Percentiles rank a stretch among this genome's conserved stretches.
Evolutionary conservation across 176 grass and related monocot genomes (phyloP).

Genomic region (Aegilops tauschii): DNA sequence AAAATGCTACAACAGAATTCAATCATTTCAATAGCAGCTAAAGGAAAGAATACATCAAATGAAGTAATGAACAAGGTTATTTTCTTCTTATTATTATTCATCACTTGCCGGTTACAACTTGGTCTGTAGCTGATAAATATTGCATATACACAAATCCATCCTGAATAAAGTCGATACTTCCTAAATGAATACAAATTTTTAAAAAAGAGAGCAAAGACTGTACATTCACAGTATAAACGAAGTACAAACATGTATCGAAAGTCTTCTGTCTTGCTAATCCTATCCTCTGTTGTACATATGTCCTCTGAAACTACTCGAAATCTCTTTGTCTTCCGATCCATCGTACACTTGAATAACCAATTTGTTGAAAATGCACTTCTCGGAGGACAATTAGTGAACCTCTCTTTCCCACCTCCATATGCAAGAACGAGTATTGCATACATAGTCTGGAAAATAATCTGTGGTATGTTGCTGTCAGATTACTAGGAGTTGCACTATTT

Average conservation of each 20-base stretch:
- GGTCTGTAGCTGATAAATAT: not conserved
- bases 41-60: not conserved
- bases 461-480: constrained; percentile 22
- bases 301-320: not conserved
- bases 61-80: not conserved
- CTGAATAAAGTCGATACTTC: not conserved
- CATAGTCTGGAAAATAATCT: constrained; percentile 27
- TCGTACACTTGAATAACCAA: constrained; percentile 11
- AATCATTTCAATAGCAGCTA: not conserved
- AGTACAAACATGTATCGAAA: not conserved
- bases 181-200: not conserved
- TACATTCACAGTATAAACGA: not conserved
- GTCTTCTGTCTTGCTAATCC: not conserved
- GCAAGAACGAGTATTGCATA: constrained; percentile 15
- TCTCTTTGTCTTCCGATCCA: not conserved
- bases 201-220: not conserved
- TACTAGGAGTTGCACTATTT: constrained; percentile 17
- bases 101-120: not conserved
- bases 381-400: constrained; percentile 1
- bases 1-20: not conserved
- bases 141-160: not conserved
- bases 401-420: not conserved
- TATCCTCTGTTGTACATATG: not conserved
- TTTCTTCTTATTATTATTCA: not conserved
- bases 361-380: constrained; percentile 11